Conservation (phyloP, 805 yeast species). For the Schwanniomyces polymorphus region DNA sequence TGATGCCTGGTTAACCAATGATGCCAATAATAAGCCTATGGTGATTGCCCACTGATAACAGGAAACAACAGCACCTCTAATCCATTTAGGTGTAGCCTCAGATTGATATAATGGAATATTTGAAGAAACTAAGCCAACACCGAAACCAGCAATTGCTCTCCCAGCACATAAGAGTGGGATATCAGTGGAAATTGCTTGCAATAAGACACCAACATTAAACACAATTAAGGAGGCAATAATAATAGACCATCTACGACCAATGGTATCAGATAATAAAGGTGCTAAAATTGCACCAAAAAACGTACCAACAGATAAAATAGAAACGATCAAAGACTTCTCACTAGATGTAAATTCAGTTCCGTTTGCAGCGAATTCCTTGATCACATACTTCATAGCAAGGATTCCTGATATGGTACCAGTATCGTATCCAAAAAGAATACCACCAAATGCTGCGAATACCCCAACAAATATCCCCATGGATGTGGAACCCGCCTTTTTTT, state of each 20-base stretch:
- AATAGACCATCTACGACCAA: slow-evolving; percentile 39
- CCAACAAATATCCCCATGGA: slow-evolving; percentile 41
- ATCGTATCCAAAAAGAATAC: slow-evolving; percentile 41
- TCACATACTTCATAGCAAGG: slow-evolving; percentile 38
- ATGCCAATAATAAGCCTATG: slow-evolving; percentile 35
- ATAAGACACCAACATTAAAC: slow-evolving; percentile 36
- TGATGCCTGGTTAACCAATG: slow-evolving; percentile 36
- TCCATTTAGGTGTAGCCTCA: slow-evolving; percentile 42
- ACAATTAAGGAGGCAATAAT: slow-evolving; percentile 31
- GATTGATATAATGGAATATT: slow-evolving; percentile 40
- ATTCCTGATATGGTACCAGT: slow-evolving; percentile 45
- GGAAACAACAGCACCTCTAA: slow-evolving; percentile 43
- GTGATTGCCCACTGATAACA: slow-evolving; percentile 42
- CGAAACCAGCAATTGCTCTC: slow-evolving; percentile 39
- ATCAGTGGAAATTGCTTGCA: slow-evolving; percentile 34
- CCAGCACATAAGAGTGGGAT: slow-evolving; percentile 38
- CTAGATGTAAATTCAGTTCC: slow-evolving; percentile 13
- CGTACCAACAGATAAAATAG: slow-evolving; percentile 39
- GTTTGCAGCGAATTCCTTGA: slow-evolving; percentile 20
- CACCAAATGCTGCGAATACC: slow-evolving; percentile 41
- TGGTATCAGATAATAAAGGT: slow-evolving; percentile 33
- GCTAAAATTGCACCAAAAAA: slow-evolving; percentile 40
- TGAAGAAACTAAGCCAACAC: slow-evolving; percentile 40
- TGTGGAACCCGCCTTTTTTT: slow-evolving; percentile 48
- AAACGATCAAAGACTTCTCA: slow-evolving; percentile 23